Base-by-base conservation (phyloP, 129 eudicot genomes). In the Artemisia tridentata region DNA sequence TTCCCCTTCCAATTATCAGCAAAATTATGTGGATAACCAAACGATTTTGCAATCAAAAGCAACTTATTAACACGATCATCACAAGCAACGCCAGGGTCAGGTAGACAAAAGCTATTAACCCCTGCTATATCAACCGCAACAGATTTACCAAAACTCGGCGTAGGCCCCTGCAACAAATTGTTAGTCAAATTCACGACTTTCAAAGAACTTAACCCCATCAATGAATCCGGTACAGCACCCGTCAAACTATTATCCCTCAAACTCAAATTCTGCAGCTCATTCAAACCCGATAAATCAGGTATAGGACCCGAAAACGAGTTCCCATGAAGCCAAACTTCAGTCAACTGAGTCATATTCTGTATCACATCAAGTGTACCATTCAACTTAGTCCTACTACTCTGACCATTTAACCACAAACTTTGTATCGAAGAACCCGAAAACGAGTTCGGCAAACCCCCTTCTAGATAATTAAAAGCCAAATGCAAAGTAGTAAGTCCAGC, bases 1-100 rank as follows among this genome's bases (percentile, higher is more conserved):
- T 89, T 92, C 47, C 85, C 96, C 71, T 86, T 89, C 98, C 98
- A 92, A 61, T 78, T 78, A 61, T 78, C 82, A 0, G 95, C 96
- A 68, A 92, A 85, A 49, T 12, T 23, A 21, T 15, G 60, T 1
- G 98, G 96, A 38, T 89, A 89, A 53, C 83, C 96, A 29, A 87
- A 45, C 9, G 86, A 74, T 59, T 75, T 31, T 0, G 75, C 90
- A 58, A 87, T 72, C 16, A 65, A 29, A 64, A 92, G 84, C 86
- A 92, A 64, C 2, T 9, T 21, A 84, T 82, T 60, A 59, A 92
- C 98, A 3, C 80, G 88, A 0, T 85, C 59, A 74, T 84, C 88
- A 60, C 96, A 89, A 15, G 49, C 54, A 34, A 6, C 86, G 19
- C 98, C 98, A 10, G 87, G 88, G 12, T 21, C 41, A 14, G 77